These are phyloP conservation scores for Glycine tomentella DNA, from an alignment of 306 rosid genomes.

Conservation along the genomic window DNA sequence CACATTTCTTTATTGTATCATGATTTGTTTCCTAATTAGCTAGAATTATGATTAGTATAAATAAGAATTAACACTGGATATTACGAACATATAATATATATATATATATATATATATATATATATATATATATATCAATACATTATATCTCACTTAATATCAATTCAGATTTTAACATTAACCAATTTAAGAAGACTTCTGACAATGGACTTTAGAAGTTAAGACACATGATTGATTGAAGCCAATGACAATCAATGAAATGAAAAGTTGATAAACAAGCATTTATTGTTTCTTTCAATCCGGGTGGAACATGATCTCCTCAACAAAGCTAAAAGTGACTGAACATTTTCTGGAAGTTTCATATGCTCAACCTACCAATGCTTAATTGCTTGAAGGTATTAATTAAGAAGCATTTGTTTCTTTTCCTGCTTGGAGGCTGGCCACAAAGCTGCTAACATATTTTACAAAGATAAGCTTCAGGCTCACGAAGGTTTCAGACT, in stretches of 20 bases:
- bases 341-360: constrained; percentile 6
- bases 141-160: too few species aligned
- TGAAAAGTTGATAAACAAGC: neutral
- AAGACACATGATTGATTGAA: neutral
- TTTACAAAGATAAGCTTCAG: constrained; percentile 14
- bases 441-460: constrained; percentile 31
- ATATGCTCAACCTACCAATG: neutral
- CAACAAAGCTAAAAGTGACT: neutral
- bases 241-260: neutral
- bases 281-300: constrained; percentile 34
- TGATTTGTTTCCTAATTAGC: too few species aligned
- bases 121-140: too few species aligned
- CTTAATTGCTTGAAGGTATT: constrained; percentile 17
- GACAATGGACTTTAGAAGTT: constrained; percentile 9
- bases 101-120: too few species aligned
- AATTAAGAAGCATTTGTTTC: constrained; percentile 4
- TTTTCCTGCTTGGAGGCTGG: constrained; percentile 29
- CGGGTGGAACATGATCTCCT: constrained; percentile 20
- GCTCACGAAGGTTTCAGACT: constrained; percentile 37
- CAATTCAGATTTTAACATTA: neutral
- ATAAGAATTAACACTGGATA: too few species aligned
- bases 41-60: too few species aligned
- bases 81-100: too few species aligned
- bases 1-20: too few species aligned
- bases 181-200: neutral